A percentile compares a stretch with the other conserved stretches of the same genome.
These are phyloP conservation scores for Morella rubra DNA, from an alignment of 306 rosid species.

Conservation along the genomic window DNA sequence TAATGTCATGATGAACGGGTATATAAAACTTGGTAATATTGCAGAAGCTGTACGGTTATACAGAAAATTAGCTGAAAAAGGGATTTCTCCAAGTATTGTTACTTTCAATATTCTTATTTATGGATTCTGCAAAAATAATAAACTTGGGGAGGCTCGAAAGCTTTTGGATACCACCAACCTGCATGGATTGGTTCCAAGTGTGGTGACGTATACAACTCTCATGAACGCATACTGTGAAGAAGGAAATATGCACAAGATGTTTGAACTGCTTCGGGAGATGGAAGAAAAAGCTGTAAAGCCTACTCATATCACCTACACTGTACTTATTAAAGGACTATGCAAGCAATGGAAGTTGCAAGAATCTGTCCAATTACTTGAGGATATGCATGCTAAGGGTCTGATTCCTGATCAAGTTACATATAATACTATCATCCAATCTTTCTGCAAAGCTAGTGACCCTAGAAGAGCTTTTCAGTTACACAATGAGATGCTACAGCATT, in stretches of 20 bases:
- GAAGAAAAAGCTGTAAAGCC: conserved; percentile 37
- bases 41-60: conserved; percentile 39
- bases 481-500: conserved; percentile 47
- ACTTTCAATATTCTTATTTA: conserved; percentile 47
- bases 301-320: conserved; percentile 47
- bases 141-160: conserved; percentile 37
- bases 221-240: conserved; percentile 49
- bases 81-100: conserved; percentile 41
- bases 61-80: conserved; percentile 34
- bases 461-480: conserved; percentile 45
- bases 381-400: conserved; percentile 40
- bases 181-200: conserved; percentile 42
- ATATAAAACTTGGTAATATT: conserved; percentile 37
- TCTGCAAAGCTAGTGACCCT: conserved; percentile 45
- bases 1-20: conserved; percentile 53
- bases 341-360: conserved; percentile 36
- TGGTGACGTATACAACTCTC: conserved; percentile 49
- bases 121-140: conserved; percentile 48
- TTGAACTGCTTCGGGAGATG: conserved; percentile 40
- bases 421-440: conserved; percentile 43
- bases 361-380: conserved; percentile 35
- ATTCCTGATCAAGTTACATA: conserved; percentile 52
- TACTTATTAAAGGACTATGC: conserved; percentile 54
- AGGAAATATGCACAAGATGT: conserved; percentile 36
- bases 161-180: conserved; percentile 37